Percentiles rank a stretch among this genome's conserved stretches.
These are phyloP conservation scores for Scenedesmus sp. DNA, from an alignment of 163 green algal species.

Conservation along the genomic window DNA sequence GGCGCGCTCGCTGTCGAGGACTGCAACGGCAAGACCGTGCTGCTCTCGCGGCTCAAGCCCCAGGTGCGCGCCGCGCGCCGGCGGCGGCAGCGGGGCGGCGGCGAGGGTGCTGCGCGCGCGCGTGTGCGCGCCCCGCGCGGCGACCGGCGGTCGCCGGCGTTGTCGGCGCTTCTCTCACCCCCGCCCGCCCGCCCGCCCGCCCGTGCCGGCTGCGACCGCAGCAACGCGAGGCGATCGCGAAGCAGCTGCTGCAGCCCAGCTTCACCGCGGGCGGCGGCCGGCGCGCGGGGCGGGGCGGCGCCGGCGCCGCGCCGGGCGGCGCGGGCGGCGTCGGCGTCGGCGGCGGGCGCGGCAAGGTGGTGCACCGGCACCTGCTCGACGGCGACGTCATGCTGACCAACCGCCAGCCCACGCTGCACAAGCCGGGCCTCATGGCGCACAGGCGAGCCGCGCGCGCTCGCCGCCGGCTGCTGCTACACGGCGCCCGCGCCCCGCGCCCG, in stretches of 20 bases:
- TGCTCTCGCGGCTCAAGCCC: too few species aligned
- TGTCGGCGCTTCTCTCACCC: too few species aligned
- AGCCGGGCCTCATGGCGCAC: conserved; percentile 97
- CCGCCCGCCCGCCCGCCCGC: too few species aligned
- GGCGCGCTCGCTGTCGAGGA: conserved; percentile 96
- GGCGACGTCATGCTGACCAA: conserved; percentile 99
- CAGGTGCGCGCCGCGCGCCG: too few species aligned
- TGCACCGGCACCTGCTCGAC: conserved; percentile 94
- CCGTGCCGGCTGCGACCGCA: too few species aligned
- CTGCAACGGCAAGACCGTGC: too few species aligned
- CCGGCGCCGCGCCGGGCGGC: too few species aligned
- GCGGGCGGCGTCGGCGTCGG: conserved; percentile 3
- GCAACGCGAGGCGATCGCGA: conserved; percentile 76
- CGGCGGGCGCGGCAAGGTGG: conserved; percentile 71
- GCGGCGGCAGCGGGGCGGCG: too few species aligned
- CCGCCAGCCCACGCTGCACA: conserved; percentile 97
- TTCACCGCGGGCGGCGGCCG: neutral
- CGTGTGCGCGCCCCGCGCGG: too few species aligned
- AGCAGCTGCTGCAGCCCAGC: conserved; percentile 67
- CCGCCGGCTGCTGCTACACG: neutral
- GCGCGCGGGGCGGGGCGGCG: neutral
- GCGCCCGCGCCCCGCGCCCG: too few species aligned
- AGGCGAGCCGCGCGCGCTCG: neutral
- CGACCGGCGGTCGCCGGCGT: too few species aligned
- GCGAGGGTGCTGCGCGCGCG: too few species aligned